phyloP scores from a whole-genome alignment of 2,329 filamentous ascomycete species.

The Diaporthe humulicola region DNA sequence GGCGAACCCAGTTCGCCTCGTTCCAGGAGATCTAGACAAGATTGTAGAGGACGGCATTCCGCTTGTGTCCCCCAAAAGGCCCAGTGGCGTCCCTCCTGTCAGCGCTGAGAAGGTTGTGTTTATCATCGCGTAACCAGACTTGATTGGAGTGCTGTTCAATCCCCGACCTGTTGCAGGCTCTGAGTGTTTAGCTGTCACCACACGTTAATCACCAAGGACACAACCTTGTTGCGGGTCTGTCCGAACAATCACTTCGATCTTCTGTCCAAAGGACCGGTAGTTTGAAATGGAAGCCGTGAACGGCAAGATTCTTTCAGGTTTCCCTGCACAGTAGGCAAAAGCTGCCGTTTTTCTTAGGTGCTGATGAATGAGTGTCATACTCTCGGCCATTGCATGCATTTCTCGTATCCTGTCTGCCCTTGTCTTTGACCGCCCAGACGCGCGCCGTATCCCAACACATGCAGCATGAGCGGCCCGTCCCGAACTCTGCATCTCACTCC shows the following conservation, averaged over 20 bases:
- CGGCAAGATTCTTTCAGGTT: too few relatives aligned
- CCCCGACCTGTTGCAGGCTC: too few relatives aligned
- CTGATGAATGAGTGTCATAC: not conserved
- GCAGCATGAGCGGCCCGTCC: not conserved
- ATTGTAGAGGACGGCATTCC: conserved; percentile 46
- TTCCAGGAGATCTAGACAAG: conserved; percentile 48
- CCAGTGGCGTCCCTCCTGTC: not conserved
- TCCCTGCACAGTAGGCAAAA: not conserved
- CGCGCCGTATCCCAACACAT: too few relatives aligned
- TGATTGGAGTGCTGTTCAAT: not conserved
- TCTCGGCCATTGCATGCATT: not conserved
- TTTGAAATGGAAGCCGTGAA: too few relatives aligned
- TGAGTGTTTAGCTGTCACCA: too few relatives aligned
- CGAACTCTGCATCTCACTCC: not conserved
- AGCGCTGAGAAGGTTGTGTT: conserved; percentile 21
- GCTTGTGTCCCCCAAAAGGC: conserved; percentile 40
- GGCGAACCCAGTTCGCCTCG: conserved; percentile 48
- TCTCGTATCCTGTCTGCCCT: not conserved
- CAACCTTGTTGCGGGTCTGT: not conserved
- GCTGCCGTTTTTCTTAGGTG: not conserved
- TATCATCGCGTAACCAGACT: not conserved
- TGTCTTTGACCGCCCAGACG: too few relatives aligned
- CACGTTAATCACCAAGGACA: too few relatives aligned
- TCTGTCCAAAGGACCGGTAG: not conserved
- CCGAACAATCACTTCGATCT: too few relatives aligned